Percentiles rank a stretch among this genome's conserved stretches.
Conservation (phyloP, 2,329 filamentous ascomycete genomes). For the Neocucurbitaria cava region DNA sequence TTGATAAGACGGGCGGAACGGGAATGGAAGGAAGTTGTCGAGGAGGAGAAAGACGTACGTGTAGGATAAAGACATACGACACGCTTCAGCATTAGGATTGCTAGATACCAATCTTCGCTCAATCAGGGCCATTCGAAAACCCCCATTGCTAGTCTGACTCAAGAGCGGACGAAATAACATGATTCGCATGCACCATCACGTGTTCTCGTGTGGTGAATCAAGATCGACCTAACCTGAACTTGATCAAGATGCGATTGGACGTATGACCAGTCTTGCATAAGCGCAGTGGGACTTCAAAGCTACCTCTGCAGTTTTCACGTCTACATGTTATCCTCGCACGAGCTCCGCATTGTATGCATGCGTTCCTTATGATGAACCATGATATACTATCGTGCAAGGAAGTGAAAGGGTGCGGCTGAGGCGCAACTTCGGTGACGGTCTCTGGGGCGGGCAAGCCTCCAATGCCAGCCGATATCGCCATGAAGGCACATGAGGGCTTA, state of each 20-base stretch:
- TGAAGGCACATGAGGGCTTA: constrained; percentile 19
- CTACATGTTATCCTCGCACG: background rate
- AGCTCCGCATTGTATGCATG: background rate
- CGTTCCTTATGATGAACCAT: background rate
- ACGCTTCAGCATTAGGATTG: constrained; percentile 4
- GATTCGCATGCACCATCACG: background rate
- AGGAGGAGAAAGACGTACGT: constrained; percentile 23
- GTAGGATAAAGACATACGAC: constrained; percentile 14
- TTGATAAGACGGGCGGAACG: constrained; percentile 76
- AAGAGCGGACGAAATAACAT: background rate
- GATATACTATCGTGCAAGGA: background rate
- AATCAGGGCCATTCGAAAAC: constrained; percentile 1
- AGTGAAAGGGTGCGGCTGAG: constrained; percentile 12
- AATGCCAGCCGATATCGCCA: constrained; percentile 19
- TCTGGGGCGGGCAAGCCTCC: constrained; percentile 1
- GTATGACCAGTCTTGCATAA: background rate
- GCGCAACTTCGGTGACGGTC: background rate
- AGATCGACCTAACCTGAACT: background rate
- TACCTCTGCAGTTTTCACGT: background rate
- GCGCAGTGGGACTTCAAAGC: background rate
- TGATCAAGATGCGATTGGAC: background rate
- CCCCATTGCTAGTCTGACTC: background rate
- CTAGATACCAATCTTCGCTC: constrained; percentile 16
- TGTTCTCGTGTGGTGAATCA: background rate
- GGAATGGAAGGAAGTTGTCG: constrained; percentile 38